These are phyloP conservation scores for Phaeoacremonium minimum DNA, from an alignment of 2,329 filamentous ascomycete species.

Conservation along the genomic window DNA sequence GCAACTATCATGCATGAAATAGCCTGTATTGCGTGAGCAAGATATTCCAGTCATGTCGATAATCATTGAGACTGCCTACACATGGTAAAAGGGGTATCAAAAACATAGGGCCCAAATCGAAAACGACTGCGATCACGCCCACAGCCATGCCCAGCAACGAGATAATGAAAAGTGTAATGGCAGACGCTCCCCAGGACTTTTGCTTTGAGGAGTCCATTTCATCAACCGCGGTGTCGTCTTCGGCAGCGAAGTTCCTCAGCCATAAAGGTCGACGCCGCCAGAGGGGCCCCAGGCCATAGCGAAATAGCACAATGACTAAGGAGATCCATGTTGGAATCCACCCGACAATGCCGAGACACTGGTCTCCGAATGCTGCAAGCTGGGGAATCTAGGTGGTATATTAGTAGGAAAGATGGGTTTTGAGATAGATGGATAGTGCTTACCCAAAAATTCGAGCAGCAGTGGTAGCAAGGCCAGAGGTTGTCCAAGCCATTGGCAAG, in stretches of 20 bases:
- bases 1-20: constrained; percentile 5
- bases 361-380: constrained; percentile 17
- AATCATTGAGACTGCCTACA: constrained; percentile 3
- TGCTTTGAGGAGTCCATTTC: not conserved
- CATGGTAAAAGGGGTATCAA: constrained; percentile 7
- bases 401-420: not conserved
- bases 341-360: constrained; percentile 23
- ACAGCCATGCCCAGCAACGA: not conserved
- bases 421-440: not conserved
- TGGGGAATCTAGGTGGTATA: constrained; percentile 7
- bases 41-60: not conserved
- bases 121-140: not conserved
- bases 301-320: constrained; percentile 20
- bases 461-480: constrained; percentile 8
- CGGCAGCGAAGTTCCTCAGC: constrained; percentile 26
- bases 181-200: constrained; percentile 1
- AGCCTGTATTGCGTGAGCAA: constrained; percentile 1
- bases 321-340: constrained; percentile 24
- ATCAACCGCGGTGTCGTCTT: constrained; percentile 11
- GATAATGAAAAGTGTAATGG: not conserved
- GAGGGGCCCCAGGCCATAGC: constrained; percentile 21
- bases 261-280: constrained; percentile 26
- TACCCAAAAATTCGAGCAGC: constrained; percentile 10
- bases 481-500: constrained; percentile 5
- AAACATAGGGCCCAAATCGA: constrained; percentile 8